A percentile compares a stretch with the other conserved stretches of the same genome.
Evolutionary conservation across 345 rosid species (phyloP).

Genomic region (Leavenworthia alabamica): DNA sequence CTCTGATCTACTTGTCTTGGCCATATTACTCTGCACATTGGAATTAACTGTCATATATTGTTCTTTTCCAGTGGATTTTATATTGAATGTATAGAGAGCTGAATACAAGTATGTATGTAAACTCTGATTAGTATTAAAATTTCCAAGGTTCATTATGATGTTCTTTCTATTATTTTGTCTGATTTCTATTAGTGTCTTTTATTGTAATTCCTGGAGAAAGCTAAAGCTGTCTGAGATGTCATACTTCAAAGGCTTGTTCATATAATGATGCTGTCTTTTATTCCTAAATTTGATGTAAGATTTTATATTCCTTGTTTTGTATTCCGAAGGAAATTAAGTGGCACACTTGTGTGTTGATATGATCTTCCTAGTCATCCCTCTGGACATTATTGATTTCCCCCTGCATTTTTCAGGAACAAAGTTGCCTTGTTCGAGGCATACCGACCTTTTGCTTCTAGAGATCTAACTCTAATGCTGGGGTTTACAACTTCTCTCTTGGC

Average conservation of each 20-base stretch:
- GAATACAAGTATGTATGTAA: conserved; percentile 29
- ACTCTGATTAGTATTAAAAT: conserved; percentile 25
- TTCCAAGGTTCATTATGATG: conserved; percentile 9
- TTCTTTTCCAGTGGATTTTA: conserved; percentile 26
- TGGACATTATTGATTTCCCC: conserved; percentile 40
- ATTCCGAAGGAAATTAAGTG: too few species aligned
- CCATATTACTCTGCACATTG: conserved; percentile 20
- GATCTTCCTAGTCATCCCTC: conserved; percentile 9
- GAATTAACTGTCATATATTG: conserved; percentile 30
- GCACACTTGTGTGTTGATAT: too few species aligned
- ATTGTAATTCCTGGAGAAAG: conserved; percentile 25
- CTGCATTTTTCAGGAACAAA: conserved; percentile 56
- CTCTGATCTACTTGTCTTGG: conserved; percentile 28
- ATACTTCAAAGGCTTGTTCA: too few species aligned
- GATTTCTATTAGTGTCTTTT: not conserved
- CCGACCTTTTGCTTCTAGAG: conserved; percentile 39
- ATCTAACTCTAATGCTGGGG: conserved; percentile 41
- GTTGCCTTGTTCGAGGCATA: conserved; percentile 36
- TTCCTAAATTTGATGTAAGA: not conserved
- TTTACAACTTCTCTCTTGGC: conserved; percentile 23
- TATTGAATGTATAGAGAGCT: conserved; percentile 25
- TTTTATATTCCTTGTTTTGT: not conserved
- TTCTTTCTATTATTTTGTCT: conserved; percentile 8
- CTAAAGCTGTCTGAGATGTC: conserved; percentile 17
- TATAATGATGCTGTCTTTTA: not conserved